Evolutionary conservation across 2,329 filamentous ascomycete species (phyloP), one percentile per base, ranked within the genome.

Genomic region (Fusarium sp.): DNA sequence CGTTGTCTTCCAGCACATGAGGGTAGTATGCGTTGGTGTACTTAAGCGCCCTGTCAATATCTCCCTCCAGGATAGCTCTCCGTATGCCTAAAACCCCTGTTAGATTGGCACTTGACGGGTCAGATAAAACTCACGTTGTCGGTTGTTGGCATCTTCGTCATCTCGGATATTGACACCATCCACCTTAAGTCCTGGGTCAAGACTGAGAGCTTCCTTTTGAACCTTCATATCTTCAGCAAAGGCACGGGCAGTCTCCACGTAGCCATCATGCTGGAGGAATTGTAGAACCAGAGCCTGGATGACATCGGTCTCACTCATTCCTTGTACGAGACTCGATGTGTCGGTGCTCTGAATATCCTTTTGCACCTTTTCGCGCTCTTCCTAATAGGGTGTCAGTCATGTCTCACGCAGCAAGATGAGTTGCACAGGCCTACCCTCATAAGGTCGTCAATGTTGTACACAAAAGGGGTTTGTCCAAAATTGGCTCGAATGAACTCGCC

Each of bases 201-300:
- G 86, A 71, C 89, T 89, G 65, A 98, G 84, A 10, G 93, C 91
- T 77, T 89, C 86, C 77, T 93, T 92, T 81, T 98, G 94, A 18
- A 89, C 85, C 64, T 90, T 89, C 29, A 97, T 91, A 79, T 98
- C 96, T 76, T 93, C 88, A 5, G 94, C 92, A 86, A 99, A 98
- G 0, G 94, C 95, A 73, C 92, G 91, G 10, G 95, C 95, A 0
- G 96, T 98, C 76, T 98, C 96, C 9, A 98, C 93, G 76, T 98
- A 98, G 68, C 97, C 97, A 78, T 98, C 97, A 77, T 98, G 96
- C 41, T 95, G 94, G 16, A 99, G 86, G 76, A 97, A 98, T 83
- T 98, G 95, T 43, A 95, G 88, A 20, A 92, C 89, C 66, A 98
- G 86, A 76, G 93, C 90, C 80, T 98, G 95, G 41, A 98, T 91